Evolutionary conservation across 331 rosid species (phyloP), one percentile per base, ranked within the genome.

Genomic region (Quercus lobata): DNA sequence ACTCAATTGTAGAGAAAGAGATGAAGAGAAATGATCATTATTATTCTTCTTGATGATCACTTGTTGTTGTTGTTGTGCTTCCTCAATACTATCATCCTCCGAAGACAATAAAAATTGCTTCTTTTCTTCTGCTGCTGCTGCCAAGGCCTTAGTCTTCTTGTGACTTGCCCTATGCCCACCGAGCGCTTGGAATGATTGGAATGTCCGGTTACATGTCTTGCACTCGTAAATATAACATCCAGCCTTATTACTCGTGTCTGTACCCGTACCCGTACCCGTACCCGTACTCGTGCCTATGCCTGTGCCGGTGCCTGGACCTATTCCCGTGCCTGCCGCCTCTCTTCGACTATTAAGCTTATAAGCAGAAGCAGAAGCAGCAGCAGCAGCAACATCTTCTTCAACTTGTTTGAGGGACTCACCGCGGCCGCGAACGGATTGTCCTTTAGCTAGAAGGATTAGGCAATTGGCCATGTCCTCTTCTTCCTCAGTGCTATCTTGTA

Each of bases 391-490:
- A 29, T 83, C 85, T 27, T 76, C 82, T 0, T 57, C 77, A 1
- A 12, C 54, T 73, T 25, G 89, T 58, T 77, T 87, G 0, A 71
- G 82, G 0, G 88, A 74, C 52, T 78, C 54, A 49, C 18, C 18
- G 17, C 18, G 54, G 54, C 54, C 4, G 2, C 79, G 57, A 41
- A 41, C 46, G 29, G 94, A 87, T 72, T 84, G 89, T 29, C 98
- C 98, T 71, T 83, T 94, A 29, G 98, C 98, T 9, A 94, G 76
- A 12, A 94, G 97, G 80, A 94, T 94, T 2, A 94, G 83, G 60
- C 98, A 94, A 56, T 92, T 92, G 4, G 98, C 98, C 97, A 92
- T 92, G 74, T 95, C 98, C 75, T 95, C 91, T 61, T 92, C 98
- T 78, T 92, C 97, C 56, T 90, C 92, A 0, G 83, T 84, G 83